These are phyloP conservation scores for Sclerotinia spermophila DNA, from an alignment of 2,329 filamentous ascomycete species.

Conservation along the genomic window DNA sequence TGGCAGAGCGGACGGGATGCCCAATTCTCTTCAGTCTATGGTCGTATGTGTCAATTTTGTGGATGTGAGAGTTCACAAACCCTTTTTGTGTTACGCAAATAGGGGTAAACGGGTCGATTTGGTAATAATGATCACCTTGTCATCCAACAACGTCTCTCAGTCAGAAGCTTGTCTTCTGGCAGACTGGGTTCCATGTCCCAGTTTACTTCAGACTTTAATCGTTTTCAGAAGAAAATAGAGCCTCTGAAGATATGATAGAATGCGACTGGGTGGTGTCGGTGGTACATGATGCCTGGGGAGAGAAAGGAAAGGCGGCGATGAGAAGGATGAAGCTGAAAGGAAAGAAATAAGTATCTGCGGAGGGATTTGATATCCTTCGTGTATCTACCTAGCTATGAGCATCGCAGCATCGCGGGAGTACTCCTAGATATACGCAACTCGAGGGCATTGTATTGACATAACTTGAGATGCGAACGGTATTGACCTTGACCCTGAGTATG, in stretches of 20 bases:
- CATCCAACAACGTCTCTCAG: not conserved
- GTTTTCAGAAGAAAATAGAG: not conserved
- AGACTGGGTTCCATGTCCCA: not conserved
- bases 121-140: not conserved
- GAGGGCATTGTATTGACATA: not conserved
- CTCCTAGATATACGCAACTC: not conserved
- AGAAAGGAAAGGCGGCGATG: not conserved
- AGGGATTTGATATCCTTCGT: not conserved
- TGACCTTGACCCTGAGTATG: rapidly evolving
- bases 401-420: not conserved
- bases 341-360: not conserved
- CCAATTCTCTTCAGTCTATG: slow-evolving; percentile 13
- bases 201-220: not conserved
- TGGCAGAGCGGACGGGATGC: slow-evolving; percentile 11
- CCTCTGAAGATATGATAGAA: not conserved
- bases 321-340: not conserved
- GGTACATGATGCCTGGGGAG: not conserved
- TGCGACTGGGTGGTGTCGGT: not conserved
- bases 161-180: not conserved
- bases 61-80: rapidly evolving
- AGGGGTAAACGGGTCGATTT: not conserved
- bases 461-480: not conserved
- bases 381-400: not conserved
- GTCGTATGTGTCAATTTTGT: not conserved
- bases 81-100: not conserved